Base-by-base conservation (phyloP, 495 filamentous ascomycete genomes). In the Aspergillus leporis region DNA sequence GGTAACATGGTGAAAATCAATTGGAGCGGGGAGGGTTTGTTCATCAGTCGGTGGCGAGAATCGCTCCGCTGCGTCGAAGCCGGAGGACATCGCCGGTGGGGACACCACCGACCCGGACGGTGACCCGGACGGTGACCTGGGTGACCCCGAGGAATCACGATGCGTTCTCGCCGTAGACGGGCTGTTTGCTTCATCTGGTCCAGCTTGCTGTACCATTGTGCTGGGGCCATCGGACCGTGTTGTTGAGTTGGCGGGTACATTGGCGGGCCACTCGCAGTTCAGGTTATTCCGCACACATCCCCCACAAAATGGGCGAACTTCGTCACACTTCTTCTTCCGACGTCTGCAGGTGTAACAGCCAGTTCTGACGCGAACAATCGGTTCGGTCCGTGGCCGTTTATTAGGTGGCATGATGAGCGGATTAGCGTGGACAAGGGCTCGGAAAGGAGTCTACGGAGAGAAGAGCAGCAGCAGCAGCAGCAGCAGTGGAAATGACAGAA, bases 261-360 rank as follows among this genome's bases (percentile, higher is more conserved):
- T 63, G 7, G 64, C 51, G 4, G 72, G 71, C 72, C 72, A 75
- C n/a, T 63, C 53, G 53, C 72, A 75, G 21, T 46, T 61, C 4
- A 74, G 58, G 28, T 72, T 67, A 57, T 74, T 68, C 31, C 65
- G 65, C 45, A 58, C 69, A 76, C 85, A 75, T 28, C 72, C 72
- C 16, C 83, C 81, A 85, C 90, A 94, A 36, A 81, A 76, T 36
- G 92, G 91, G 59, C 88, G 90, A 13, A 82, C 77, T 75, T 94
- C 91, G 66, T 94, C 91, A 73, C 91, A 95, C 78, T 95, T 95
- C 85, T 94, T 96, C 77, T 94, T 94, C n/a, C 91, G 82, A 62
- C 87, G 88, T 55, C 91, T 80, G 71, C 91, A 95, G 31, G 90
- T 92, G 62, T 90, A 86, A 71, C 91, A 96, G 8, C 91, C 91